Conservation (phyloP, 2,329 filamentous ascomycete genomes). For the Ophiostoma novo-ulmi region DNA sequence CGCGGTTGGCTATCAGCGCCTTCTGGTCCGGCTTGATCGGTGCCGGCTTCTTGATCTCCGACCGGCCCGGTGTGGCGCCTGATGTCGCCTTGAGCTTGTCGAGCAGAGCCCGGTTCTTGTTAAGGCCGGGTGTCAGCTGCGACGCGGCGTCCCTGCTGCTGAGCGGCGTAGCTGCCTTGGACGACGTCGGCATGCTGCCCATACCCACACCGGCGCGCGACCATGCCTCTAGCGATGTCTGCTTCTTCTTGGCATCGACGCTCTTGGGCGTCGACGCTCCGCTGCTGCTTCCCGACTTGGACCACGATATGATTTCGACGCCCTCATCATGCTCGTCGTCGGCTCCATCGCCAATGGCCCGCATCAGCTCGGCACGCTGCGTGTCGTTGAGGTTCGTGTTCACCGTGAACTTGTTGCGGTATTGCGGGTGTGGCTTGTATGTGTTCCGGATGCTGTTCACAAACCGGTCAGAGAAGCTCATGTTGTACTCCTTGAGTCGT, state of each 20-base stretch:
- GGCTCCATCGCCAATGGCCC: slow-evolving; percentile 55
- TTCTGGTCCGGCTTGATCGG: slow-evolving; percentile 38
- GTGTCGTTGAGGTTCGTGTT: slow-evolving; percentile 75
- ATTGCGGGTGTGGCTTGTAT: slow-evolving; percentile 55
- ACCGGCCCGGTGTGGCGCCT: neutral
- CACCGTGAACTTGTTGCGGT: slow-evolving; percentile 52
- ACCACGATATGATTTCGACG: slow-evolving; percentile 35
- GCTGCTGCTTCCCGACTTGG: slow-evolving; percentile 9
- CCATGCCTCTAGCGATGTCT: slow-evolving; percentile 29
- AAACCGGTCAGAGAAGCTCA: slow-evolving; percentile 58
- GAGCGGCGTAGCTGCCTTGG: slow-evolving; percentile 27
- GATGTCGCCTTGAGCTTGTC: slow-evolving; percentile 41
- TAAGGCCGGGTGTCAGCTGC: slow-evolving; percentile 42
- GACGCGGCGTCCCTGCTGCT: slow-evolving; percentile 46
- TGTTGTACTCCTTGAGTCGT: slow-evolving; percentile 69
- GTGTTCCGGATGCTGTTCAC: slow-evolving; percentile 57
- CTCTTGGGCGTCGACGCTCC: neutral
- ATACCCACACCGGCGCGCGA: slow-evolving; percentile 18
- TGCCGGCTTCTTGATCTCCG: slow-evolving; percentile 35
- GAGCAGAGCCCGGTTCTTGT: slow-evolving; percentile 42
- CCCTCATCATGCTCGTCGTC: slow-evolving; percentile 32
- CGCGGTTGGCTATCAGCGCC: slow-evolving; percentile 39
- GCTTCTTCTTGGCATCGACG: slow-evolving; percentile 31
- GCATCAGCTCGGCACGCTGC: slow-evolving; percentile 77
- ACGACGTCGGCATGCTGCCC: neutral